Evolutionary conservation across 179 eudicot species (phyloP), one percentile per base, ranked within the genome.

Genomic region (Silene noctiflora): DNA sequence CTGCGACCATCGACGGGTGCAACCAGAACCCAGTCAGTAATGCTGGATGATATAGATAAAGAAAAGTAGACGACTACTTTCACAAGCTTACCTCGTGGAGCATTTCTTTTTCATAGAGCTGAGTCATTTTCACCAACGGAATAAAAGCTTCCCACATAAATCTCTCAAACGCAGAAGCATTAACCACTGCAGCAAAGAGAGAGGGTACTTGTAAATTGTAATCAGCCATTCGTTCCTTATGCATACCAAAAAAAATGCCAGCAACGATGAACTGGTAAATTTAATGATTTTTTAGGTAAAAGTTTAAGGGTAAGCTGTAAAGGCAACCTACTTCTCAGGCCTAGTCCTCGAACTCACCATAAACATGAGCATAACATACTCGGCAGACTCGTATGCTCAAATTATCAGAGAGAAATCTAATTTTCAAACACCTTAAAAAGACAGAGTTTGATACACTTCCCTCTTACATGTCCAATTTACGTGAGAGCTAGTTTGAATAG

Each of bases 101-200:
- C 73, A 87, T 75, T 74, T 87, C 88, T 65, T 77, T 87, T 69
- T 86, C 91, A 83, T 83, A 83, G 22, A 81, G 71, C 64, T 86
- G 84, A 42, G 82, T 81, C 77, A 85, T 80, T 76, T 86, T 83
- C 84, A 91, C 55, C 60, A 89, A 69, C 10, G 96, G 96, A 72
- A 93, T 82, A 74, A 88, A 87, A 60, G 84, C 84, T 70, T 81
- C 84, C 87, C 90, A 83, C 68, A 86, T 78, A 85, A 92, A 91
- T 58, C 82, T 78, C 46, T 79, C 85, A 44, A 95, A 69, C 68
- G 81, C 74, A 74, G 65, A 74, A 74, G 73, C 20, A 77, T 58
- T 67, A 46, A 35, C 85, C 64, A 89, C 97, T 89, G 85, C 81
- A 81, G 63, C 68, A 66, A 56, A 79, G 31, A 44, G 55, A 48